Evolutionary conservation across 148 eudicot species (phyloP).

Genomic region (Chenopodium suecicum): DNA sequence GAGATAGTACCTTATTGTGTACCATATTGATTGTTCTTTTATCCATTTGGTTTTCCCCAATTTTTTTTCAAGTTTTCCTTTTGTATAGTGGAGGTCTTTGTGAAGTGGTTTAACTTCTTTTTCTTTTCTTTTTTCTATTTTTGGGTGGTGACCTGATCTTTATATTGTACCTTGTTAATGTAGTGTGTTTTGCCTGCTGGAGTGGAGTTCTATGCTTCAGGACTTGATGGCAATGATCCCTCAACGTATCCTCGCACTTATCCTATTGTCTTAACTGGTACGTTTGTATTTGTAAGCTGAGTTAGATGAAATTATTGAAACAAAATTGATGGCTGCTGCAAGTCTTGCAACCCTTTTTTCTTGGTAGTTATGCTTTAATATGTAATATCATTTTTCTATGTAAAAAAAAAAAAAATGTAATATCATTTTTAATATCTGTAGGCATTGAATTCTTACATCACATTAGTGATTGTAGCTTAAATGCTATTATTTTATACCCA

Average conservation of each 20-base stretch:
- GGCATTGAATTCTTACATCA: not conserved
- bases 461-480: not conserved
- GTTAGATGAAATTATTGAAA: conserved; percentile 8
- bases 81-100: not conserved
- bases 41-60: not conserved
- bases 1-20: not conserved
- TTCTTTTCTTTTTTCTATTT: not conserved
- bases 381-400: not conserved
- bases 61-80: not conserved
- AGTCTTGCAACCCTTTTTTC: not conserved
- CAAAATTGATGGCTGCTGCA: not conserved
- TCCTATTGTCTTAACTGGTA: conserved; percentile 97
- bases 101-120: not conserved
- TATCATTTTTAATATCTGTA: not conserved
- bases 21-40: not conserved
- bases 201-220: conserved; percentile 69
- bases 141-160: not conserved
- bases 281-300: not conserved
- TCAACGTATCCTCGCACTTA: conserved; percentile 81
- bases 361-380: not conserved
- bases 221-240: conserved; percentile 52
- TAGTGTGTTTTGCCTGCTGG: conserved; percentile 99
- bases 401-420: not conserved
- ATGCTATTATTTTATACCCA: not conserved
- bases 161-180: conserved; percentile 30